Conservation (phyloP, 805 yeast species). For the Wickerhamomyces ciferrii region DNA sequence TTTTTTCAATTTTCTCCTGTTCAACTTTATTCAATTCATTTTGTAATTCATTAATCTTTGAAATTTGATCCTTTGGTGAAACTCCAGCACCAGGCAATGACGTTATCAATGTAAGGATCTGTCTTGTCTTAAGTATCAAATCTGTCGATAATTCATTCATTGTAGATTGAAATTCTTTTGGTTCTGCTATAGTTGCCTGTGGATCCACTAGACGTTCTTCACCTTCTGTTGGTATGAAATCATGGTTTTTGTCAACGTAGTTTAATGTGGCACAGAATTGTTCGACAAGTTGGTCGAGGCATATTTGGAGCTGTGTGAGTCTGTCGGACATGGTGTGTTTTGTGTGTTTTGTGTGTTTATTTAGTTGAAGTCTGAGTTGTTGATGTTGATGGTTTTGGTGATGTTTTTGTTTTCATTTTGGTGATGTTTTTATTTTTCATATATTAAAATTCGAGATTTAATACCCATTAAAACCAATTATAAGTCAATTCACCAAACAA, state of each 20-base stretch:
- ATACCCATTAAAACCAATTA: too few relatives aligned
- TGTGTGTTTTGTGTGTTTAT: not conserved
- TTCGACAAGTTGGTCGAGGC: slow-evolving; percentile 74
- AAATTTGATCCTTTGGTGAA: slow-evolving; percentile 67
- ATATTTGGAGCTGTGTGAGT: slow-evolving; percentile 82
- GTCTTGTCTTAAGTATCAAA: slow-evolving; percentile 78
- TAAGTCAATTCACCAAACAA: too few relatives aligned
- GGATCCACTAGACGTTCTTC: slow-evolving; percentile 63
- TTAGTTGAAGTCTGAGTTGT: too few relatives aligned
- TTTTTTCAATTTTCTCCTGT: slow-evolving; percentile 46
- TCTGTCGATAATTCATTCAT: slow-evolving; percentile 79
- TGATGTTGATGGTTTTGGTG: not conserved
- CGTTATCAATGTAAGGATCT: slow-evolving; percentile 79
- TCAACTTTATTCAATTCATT: slow-evolving; percentile 58
- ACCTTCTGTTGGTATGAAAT: slow-evolving; percentile 41
- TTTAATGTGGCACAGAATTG: slow-evolving; percentile 76
- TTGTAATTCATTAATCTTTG: slow-evolving; percentile 56
- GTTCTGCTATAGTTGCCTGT: slow-evolving; percentile 48
- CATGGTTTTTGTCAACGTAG: slow-evolving; percentile 75
- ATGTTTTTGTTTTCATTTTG: not conserved
- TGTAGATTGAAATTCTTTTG: slow-evolving; percentile 36
- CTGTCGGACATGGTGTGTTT: slow-evolving; percentile 64
- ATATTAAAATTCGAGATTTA: too few relatives aligned
- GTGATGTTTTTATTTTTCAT: too few relatives aligned
- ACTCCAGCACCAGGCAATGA: slow-evolving; percentile 92